Base-by-base conservation (phyloP, 306 rosid genomes). In the Quillaja saponaria region DNA sequence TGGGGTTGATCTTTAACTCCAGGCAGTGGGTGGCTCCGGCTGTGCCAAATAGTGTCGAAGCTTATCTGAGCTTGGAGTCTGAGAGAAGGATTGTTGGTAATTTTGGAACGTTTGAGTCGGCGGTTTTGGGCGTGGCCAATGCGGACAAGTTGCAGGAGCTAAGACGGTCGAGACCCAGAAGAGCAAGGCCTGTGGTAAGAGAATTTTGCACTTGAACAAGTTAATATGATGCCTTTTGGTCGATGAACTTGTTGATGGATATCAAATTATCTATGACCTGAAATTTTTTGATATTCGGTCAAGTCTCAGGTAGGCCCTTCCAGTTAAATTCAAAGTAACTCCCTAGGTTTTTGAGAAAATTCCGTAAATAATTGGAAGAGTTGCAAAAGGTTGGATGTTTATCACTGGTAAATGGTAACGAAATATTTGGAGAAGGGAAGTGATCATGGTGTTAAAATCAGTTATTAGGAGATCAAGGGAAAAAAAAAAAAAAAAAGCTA, bases 1-100 rank as follows among this genome's bases (percentile, higher is more conserved):
- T 88, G 55, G 97, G 97, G 0, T 17, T 84, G n/a, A 59, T 91
- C 77, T 91, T 88, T 61, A 80, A 88, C 61, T 84, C 91, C 4
- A 69, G 79, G 67, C 87, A 85, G 69, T 91, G 97, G 96, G 73
- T 59, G 37, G 74, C 49, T 4, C 68, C 63, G 39, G 75, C 67
- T 0, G 79, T 62, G 78, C 87, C 81, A 53, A 84, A 79, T 47
- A 64, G 75, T 66, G 73, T 91, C 1, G 97, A 80, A 71, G 96
- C 78, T 4, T 88, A 72, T 35, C 3, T 91, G 78, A 75, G 81
- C 17, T 74, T 82, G 81, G 97, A 91, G 56, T 85, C 95, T 4
- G 82, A 80, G 13, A 91, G 45, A 60, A 85, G 57, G 56, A 66
- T 91, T 20, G 95, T 77, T 14, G 95, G 95, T 2, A 91, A 91